Base-by-base conservation (phyloP, 2,329 filamentous ascomycete genomes). In the Didymella pomorum region DNA sequence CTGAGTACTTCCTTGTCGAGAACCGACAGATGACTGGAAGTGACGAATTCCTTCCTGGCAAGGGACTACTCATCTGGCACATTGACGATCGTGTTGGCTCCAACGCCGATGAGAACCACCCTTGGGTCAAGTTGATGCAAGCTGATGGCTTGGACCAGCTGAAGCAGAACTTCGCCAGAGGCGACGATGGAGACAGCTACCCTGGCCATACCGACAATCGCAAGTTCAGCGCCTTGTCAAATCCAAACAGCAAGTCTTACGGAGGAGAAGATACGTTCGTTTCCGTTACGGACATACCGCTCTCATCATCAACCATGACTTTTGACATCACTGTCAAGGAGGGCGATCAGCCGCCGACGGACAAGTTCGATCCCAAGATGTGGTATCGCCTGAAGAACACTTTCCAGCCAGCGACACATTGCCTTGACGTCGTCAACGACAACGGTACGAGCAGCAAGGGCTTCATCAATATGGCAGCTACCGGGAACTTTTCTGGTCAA, bases 321-420 rank as follows among this genome's bases (percentile, higher is more conserved):
- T 65, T 69, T 29, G 60, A 66, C 35, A 61, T 69, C 31, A 68
- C 63, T 4, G 66, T 71, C 29, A 64, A 62, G 39, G 56, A 56
- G 9, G 39, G 43, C 35, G 47, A 47, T 26, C 41, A 53, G 21
- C 58, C 58, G 1, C 52, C 56, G 2, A 49, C 54, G 1, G 37
- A 44, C 20, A 20, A 29, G 28, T 68, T 71, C 54, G 46, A 68
- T 37, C 18, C 54, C 11, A 63, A 57, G 10, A 67, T 12, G 6
- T 70, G 68, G 67, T 71, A 71, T 42, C 60, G 62, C 20, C n/a
- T 70, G 18, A 70, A 67, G 47, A 71, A 68, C 46, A 60, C 61
- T 1, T 63, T 61, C 31, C n/a, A 58, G 9, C 52, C 61, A 1
- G 12, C 42, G 0, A 56, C 55, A 11, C 45, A 67, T 45, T 67